Base-by-base conservation (phyloP, 2,329 filamentous ascomycete species). In the Celoporthe dispersa region DNA sequence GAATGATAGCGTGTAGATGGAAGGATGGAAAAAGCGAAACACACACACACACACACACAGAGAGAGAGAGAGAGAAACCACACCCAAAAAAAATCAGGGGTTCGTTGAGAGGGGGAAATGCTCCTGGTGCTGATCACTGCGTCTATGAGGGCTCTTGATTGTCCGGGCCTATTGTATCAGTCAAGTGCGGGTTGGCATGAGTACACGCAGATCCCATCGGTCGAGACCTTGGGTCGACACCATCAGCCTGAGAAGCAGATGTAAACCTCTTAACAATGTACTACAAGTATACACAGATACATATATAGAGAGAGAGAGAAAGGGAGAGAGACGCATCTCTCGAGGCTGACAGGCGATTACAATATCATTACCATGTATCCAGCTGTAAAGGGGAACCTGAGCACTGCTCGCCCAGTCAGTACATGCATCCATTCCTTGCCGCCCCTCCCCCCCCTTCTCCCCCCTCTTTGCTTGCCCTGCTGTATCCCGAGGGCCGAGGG, bases 351-450 rank as follows among this genome's bases (percentile, higher is more conserved):
- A 31, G 53, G 53, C 53, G 53, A 57, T 57, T 57, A 57, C 11
- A 57, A 57, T 57, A 37, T 61, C 33, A 39, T 37, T 61, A 63
- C n/a, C n/a, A 44, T 63, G 35, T 25, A n/a, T 41, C 39, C 35
- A 41, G 25, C 39, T 63, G 59, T 39, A 16, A 22, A 14, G 14
- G 60, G 60, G n/a, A 16, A 31, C 25, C 60, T 41, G 60, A 63
- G 60, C 60, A 63, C 60, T 63, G 60, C 60, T 63, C 60, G 60
- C 25, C 35, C 60, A 44, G 35, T 28, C n/a, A 63, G 60, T 41
- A 37, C 60, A 28, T 63, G 60, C 60, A 41, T 44, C 22, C 44
- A 48, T 41, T 39, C 57, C 33, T 60, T 31, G 14, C 31, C 25
- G 28, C 16, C 25, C 55, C 25, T 25, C 57, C 19, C 14, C 1